These are phyloP conservation scores for Sarocladium kiliense DNA, from an alignment of 2,329 filamentous ascomycete genomes.

Conservation along the genomic window DNA sequence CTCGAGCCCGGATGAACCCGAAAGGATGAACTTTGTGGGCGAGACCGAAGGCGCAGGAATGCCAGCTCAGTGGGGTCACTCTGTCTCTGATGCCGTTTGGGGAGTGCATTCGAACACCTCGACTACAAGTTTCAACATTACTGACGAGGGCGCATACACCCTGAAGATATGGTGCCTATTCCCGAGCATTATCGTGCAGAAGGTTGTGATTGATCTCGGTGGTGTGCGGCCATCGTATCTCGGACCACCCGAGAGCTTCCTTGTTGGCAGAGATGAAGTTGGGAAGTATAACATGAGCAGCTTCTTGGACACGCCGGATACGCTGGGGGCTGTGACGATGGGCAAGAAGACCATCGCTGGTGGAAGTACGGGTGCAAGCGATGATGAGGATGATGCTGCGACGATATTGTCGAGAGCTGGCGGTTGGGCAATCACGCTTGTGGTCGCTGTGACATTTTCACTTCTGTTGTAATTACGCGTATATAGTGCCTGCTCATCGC, in stretches of 20 bases:
- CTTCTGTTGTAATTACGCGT: neutral
- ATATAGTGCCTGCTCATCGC: too few relatives aligned
- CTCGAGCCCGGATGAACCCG: constrained; percentile 22
- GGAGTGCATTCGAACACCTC: constrained; percentile 38
- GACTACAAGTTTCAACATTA: constrained; percentile 33
- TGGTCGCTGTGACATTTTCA: neutral
- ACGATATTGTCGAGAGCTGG: neutral
- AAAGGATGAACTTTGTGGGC: constrained; percentile 35
- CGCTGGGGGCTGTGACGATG: constrained; percentile 11
- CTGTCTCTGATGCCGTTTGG: constrained; percentile 42
- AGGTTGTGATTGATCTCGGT: constrained; percentile 50
- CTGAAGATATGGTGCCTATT: constrained; percentile 47
- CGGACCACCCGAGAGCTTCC: constrained; percentile 51
- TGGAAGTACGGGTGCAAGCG: neutral
- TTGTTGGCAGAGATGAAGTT: constrained; percentile 33
- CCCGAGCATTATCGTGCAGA: constrained; percentile 49
- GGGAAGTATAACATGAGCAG: constrained; percentile 32
- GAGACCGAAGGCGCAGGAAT: constrained; percentile 32
- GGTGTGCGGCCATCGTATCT: constrained; percentile 50
- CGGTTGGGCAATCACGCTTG: neutral
- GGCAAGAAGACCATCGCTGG: neutral
- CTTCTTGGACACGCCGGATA: constrained; percentile 23
- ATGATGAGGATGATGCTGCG: constrained; percentile 1
- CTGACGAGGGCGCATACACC: constrained; percentile 38
- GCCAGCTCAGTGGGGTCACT: constrained; percentile 35